phyloP scores from a whole-genome alignment of 257 asterid species.

The Mentha longifolia region DNA sequence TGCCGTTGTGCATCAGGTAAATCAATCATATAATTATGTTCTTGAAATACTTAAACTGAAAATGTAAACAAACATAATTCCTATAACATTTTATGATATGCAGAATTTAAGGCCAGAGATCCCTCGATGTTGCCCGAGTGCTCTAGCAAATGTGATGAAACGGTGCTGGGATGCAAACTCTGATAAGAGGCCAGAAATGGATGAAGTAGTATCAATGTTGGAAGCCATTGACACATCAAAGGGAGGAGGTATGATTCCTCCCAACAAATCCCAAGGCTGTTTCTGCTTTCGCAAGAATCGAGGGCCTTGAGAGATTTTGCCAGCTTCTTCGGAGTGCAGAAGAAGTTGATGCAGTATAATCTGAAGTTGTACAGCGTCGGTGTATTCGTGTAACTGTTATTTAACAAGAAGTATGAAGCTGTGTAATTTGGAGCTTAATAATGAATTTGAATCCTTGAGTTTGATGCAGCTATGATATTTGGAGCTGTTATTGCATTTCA shows the following conservation, averaged over 20 bases:
- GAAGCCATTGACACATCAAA: slow-evolving; percentile 80
- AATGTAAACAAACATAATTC: not conserved
- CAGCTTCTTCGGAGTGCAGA: not conserved
- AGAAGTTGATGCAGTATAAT: not conserved
- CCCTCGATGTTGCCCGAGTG: slow-evolving; percentile 88
- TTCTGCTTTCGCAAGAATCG: slow-evolving; percentile 54
- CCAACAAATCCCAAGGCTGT: slow-evolving; percentile 64
- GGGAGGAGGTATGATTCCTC: slow-evolving; percentile 93
- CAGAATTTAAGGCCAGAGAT: slow-evolving; percentile 93
- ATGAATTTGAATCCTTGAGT: not conserved
- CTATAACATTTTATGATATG: not conserved
- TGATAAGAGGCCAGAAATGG: slow-evolving; percentile 88
- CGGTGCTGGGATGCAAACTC: slow-evolving; percentile 86
- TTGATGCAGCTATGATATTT: not conserved
- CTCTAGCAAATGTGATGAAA: slow-evolving; percentile 72
- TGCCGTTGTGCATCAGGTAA: slow-evolving; percentile 82
- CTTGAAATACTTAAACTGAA: not conserved
- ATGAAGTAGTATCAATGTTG: slow-evolving; percentile 69
- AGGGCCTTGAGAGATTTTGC: slow-evolving; percentile 39
- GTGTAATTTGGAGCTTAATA: slow-evolving; percentile 18
- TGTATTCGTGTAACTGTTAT: not conserved
- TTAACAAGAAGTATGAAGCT: not conserved
- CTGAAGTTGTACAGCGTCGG: slow-evolving; percentile 21
- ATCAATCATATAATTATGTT: not conserved
- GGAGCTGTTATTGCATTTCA: not conserved